Base-by-base conservation (phyloP, 1,284 basidiomycete species). In the Entoloma clypeatum region DNA sequence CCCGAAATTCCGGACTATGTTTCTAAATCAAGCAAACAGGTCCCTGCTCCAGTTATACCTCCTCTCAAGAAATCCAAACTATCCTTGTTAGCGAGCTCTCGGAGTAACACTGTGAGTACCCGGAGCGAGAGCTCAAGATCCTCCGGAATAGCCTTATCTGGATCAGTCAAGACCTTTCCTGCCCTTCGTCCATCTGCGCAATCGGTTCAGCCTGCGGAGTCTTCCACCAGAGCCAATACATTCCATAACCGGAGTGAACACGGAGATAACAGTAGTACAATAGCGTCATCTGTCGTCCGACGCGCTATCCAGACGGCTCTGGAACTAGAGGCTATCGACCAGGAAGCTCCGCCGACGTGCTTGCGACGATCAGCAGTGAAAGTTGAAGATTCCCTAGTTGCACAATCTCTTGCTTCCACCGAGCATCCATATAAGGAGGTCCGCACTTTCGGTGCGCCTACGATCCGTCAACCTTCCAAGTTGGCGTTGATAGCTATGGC, bases 101-200 rank as follows among this genome's bases (percentile, higher is more conserved):
- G 76, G 29, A 65, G 71, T 7, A 74, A 66, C 34, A 68, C 65
- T 19, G 57, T 69, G 16, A 70, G 69, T 44, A 62, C 54, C 23
- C 51, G 53, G 24, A 67, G 63, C 39, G 61, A 68, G 54, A 74
- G 70, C 50, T 76, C 77, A 21, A 59, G 68, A 21, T 64, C 72
- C 5, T 71, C 67, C n/a, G 65, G 68, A 28, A 72, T 67, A 13
- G 62, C 72, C 27, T 67, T 74, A 17, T 64, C 73, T 0, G 74
- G 73, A 1, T 79, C 82, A 14, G 67, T 79, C 9, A 74, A 77
- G 50, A 86, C 84, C 4, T 86, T 80, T 56, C 79, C 83, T 14
- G 68, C 57, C 5, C 64, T 86, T 44, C 76, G 84, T 21, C 85
- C 83, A 18, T 71, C 79, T 14, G 59, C 76, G 2, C 68, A 73